Conservation (phyloP, 2,329 filamentous ascomycete genomes). For the Remersonia thermophila region DNA sequence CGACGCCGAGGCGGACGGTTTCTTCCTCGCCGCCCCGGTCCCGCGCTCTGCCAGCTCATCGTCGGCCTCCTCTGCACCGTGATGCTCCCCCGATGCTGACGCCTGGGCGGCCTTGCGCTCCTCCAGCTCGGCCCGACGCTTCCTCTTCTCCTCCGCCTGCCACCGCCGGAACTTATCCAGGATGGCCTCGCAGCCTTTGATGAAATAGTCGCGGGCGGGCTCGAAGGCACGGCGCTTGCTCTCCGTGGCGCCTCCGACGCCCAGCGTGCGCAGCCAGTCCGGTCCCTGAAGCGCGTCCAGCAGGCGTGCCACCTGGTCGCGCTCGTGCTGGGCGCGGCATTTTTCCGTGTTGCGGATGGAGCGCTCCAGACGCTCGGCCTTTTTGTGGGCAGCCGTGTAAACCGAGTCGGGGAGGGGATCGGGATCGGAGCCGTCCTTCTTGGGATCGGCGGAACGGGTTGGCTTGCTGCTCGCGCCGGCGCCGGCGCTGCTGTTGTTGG, state of each 20-base stretch:
- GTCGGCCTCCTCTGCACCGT: conserved; percentile 18
- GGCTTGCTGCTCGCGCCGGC: background rate
- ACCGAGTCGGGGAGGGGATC: conserved; percentile 46
- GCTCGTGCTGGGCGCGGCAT: conserved; percentile 53
- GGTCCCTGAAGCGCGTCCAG: conserved; percentile 78
- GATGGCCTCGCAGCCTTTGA: conserved; percentile 67
- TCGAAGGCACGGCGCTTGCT: conserved; percentile 78
- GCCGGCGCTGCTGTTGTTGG: conserved; percentile 12
- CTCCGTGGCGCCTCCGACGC: conserved; percentile 74
- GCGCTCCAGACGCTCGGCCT: conserved; percentile 47
- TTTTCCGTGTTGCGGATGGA: conserved; percentile 53
- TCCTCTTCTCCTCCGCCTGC: conserved; percentile 79
- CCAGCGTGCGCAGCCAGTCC: conserved; percentile 89
- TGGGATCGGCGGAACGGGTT: background rate
- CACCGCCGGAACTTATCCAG: conserved; percentile 79
- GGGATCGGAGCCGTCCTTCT: conserved; percentile 13
- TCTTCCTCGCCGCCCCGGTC: conserved; percentile 15
- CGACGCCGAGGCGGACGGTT: too few relatives aligned
- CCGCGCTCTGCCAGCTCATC: conserved; percentile 16
- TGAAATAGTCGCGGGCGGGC: conserved; percentile 72
- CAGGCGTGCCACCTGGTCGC: conserved; percentile 50
- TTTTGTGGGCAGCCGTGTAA: conserved; percentile 43
- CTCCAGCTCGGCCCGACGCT: conserved; percentile 49
- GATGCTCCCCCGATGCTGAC: conserved; percentile 25
- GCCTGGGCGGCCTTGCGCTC: conserved; percentile 21